These are phyloP conservation scores for Camillea tinctor DNA, from an alignment of 2,329 filamentous ascomycete genomes.

Conservation along the genomic window DNA sequence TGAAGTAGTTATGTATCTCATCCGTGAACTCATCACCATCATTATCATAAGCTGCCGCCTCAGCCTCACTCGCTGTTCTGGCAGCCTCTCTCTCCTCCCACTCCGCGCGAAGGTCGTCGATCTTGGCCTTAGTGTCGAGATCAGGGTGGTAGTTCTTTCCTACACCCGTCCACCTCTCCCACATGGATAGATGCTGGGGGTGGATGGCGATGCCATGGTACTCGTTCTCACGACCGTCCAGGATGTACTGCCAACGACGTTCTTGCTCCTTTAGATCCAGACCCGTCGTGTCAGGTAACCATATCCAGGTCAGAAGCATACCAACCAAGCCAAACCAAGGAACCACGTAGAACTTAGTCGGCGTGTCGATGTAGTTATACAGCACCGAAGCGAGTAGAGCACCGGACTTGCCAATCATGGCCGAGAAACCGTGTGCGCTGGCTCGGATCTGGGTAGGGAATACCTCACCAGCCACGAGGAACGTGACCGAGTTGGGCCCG, in stretches of 20 bases:
- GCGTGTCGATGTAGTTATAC: slow-evolving; percentile 90
- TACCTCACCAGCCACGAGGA: slow-evolving; percentile 94
- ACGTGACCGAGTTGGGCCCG: slow-evolving; percentile 92
- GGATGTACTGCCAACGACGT: slow-evolving; percentile 86
- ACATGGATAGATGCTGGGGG: slow-evolving; percentile 81
- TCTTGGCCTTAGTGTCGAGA: slow-evolving; percentile 78
- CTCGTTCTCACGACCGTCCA: slow-evolving; percentile 70
- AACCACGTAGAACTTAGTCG: slow-evolving; percentile 85
- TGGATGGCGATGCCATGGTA: slow-evolving; percentile 95
- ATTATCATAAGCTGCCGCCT: slow-evolving; percentile 36
- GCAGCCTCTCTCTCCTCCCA: slow-evolving; percentile 54
- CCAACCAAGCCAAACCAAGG: slow-evolving; percentile 89
- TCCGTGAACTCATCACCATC: slow-evolving; percentile 51
- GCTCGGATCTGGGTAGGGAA: slow-evolving; percentile 92
- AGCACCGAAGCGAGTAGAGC: slow-evolving; percentile 83
- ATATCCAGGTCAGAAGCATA: slow-evolving; percentile 78
- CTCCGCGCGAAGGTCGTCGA: slow-evolving; percentile 73
- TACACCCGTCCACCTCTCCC: slow-evolving; percentile 77
- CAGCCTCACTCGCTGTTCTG: slow-evolving; percentile 48
- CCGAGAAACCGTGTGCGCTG: slow-evolving; percentile 92
- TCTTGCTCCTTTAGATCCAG: slow-evolving; percentile 97
- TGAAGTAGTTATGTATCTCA: slow-evolving; percentile 56
- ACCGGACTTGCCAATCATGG: slow-evolving; percentile 83
- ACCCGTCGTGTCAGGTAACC: slow-evolving; percentile 94
- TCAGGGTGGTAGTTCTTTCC: slow-evolving; percentile 82